Conservation (phyloP, 228 moss, liverwort and hornwort species). For the Sphagnum fallax region DNA sequence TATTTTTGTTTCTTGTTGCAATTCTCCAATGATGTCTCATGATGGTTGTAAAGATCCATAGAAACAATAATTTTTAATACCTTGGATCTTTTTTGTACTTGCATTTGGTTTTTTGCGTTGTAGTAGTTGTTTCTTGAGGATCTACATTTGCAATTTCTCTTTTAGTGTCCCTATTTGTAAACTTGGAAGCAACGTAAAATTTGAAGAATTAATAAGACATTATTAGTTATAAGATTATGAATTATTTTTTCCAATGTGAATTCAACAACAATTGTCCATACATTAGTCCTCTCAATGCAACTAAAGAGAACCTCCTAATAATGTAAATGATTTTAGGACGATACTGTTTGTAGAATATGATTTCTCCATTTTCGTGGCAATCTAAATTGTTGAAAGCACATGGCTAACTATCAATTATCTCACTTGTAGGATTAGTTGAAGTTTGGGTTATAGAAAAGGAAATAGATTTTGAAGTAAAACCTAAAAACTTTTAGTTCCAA, state of each 20-base stretch:
- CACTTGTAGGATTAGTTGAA: conserved; percentile 29
- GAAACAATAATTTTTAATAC: background rate
- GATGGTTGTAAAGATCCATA: conserved; percentile 30
- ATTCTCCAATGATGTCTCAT: conserved; percentile 34
- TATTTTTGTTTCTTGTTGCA: conserved; percentile 27
- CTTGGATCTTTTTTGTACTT: background rate
- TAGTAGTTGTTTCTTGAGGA: too few species aligned
- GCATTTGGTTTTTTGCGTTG: background rate
- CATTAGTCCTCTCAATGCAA: too few species aligned
- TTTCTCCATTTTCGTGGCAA: background rate
- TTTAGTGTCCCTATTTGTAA: too few species aligned
- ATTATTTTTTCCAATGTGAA: background rate
- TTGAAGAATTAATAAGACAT: too few species aligned
- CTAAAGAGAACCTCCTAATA: too few species aligned
- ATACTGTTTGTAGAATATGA: background rate
- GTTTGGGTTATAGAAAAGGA: conserved; percentile 40
- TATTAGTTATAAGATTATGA: background rate
- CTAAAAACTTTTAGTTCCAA: conserved; percentile 23
- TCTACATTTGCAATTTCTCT: background rate
- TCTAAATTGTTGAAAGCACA: background rate
- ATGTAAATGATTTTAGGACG: too few species aligned
- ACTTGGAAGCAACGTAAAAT: too few species aligned
- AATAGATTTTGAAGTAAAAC: conserved; percentile 50
- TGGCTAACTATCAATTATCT: background rate
- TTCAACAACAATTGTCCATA: background rate